These are phyloP conservation scores for Tolypocladium ovalisporum DNA, from an alignment of 2,329 filamentous ascomycete species.

Conservation along the genomic window DNA sequence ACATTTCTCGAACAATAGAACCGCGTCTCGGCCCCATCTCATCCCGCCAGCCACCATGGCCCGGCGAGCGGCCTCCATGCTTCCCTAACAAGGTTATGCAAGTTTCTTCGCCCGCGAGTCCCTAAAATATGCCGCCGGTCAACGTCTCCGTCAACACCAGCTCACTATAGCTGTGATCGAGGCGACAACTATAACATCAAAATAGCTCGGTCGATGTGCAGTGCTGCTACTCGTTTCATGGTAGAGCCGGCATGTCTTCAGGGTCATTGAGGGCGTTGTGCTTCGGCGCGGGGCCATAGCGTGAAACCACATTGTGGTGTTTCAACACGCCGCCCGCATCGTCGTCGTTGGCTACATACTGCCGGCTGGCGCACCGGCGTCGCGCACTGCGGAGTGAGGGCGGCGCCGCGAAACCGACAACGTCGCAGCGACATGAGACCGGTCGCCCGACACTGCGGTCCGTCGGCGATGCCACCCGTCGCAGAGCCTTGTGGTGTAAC, in stretches of 20 bases:
- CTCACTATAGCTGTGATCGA: not conserved
- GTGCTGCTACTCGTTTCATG: not conserved
- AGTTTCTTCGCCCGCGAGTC: too few species aligned
- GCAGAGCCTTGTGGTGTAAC: not conserved
- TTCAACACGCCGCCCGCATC: not conserved
- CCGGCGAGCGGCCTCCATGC: too few species aligned
- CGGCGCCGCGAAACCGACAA: not conserved
- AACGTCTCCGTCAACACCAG: not conserved
- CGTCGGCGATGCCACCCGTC: not conserved
- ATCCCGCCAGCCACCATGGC: too few species aligned
- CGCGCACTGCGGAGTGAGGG: not conserved
- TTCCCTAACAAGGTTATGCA: too few species aligned
- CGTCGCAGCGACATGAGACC: not conserved
- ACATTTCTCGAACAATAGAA: too few species aligned
- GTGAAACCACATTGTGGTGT: not conserved
- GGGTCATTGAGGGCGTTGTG: not conserved
- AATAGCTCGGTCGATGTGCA: not conserved
- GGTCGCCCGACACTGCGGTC: not conserved
- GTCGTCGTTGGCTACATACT: not conserved
- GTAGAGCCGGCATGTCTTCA: not conserved
- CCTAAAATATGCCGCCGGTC: not conserved
- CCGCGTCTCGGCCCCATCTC: too few species aligned
- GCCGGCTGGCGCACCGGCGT: not conserved
- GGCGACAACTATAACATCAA: not conserved
- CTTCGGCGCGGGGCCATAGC: not conserved